Conservation (phyloP, 73 alveolate genomes). For the Symbiodinium pilosum region DNA sequence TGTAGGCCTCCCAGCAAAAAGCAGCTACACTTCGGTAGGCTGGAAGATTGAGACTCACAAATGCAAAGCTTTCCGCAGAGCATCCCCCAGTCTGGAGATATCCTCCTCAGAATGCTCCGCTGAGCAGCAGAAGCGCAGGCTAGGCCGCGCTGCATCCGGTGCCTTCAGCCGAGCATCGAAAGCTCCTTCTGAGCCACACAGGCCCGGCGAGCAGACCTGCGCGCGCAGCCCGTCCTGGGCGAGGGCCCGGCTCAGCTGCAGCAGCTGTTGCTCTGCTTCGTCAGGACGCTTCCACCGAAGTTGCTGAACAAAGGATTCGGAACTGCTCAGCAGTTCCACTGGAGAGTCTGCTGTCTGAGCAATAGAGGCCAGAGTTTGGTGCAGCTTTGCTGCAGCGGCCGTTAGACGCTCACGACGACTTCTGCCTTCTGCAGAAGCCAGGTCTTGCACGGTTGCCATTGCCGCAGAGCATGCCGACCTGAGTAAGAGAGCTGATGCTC, state of each 20-base stretch:
- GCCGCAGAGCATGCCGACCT: conserved; percentile 29
- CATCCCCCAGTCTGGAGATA: conserved; percentile 39
- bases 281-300: conserved; percentile 2
- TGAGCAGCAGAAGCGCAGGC: conserved; percentile 90
- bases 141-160: conserved; percentile 51
- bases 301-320: conserved; percentile 20
- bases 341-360: not conserved
- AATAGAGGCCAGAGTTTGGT: not conserved
- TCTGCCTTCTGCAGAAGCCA: conserved; percentile 15
- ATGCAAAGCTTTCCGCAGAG: not conserved
- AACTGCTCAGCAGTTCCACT: conserved; percentile 7
- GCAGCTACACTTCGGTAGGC: conserved; percentile 22
- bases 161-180: conserved; percentile 19
- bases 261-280: conserved; percentile 1
- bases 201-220: conserved; percentile 20
- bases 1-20: not conserved
- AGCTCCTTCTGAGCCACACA: conserved; percentile 16
- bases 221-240: conserved; percentile 22
- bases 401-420: not conserved
- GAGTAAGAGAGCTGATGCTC: not conserved
- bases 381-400: conserved; percentile 31
- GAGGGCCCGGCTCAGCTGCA: conserved; percentile 21
- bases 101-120: conserved; percentile 83
- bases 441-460: not conserved
- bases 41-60: not conserved